phyloP scores from a whole-genome alignment of 805 yeast genomes.

The Alloascoidea africana region DNA sequence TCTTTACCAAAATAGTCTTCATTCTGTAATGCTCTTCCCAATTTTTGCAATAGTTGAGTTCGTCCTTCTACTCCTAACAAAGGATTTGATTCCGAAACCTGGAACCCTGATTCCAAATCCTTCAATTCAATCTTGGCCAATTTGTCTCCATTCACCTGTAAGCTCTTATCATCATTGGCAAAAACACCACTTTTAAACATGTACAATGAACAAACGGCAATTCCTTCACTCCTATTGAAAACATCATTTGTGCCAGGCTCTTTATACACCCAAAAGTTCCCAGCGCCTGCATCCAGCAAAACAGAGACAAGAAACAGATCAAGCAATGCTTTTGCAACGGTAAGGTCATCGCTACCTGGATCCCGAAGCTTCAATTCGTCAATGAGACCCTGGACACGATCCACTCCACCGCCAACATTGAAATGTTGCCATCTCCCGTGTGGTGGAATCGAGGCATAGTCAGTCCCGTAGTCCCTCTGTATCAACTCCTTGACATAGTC shows the following conservation, averaged over 20 bases:
- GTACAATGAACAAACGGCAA: conserved; percentile 44
- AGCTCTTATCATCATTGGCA: conserved; percentile 20
- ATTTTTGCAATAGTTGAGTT: conserved; percentile 24
- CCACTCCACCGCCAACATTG: conserved; percentile 31
- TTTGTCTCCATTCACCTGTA: conserved; percentile 28
- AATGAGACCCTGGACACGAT: conserved; percentile 29
- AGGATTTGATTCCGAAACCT: conserved; percentile 30
- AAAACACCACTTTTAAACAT: conserved; percentile 36
- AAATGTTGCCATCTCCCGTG: conserved; percentile 60
- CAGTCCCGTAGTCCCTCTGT: conserved; percentile 26
- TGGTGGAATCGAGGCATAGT: conserved; percentile 35
- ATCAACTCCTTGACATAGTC: conserved; percentile 31
- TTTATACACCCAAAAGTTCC: conserved; percentile 35
- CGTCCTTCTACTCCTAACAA: conserved; percentile 43
- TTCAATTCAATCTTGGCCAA: conserved; percentile 21
- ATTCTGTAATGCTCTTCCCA: conserved; percentile 31
- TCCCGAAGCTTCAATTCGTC: conserved; percentile 18
- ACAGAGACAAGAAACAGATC: conserved; percentile 49
- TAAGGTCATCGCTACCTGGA: conserved; percentile 18
- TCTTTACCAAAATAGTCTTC: conserved; percentile 28
- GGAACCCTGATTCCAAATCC: conserved; percentile 27
- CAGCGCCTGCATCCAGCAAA: conserved; percentile 56
- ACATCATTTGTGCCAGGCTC: conserved; percentile 21
- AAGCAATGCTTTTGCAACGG: conserved; percentile 35
- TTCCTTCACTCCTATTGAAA: conserved; percentile 39